Conservation (phyloP, 805 yeast genomes). For the Monosporozyma solicola region DNA sequence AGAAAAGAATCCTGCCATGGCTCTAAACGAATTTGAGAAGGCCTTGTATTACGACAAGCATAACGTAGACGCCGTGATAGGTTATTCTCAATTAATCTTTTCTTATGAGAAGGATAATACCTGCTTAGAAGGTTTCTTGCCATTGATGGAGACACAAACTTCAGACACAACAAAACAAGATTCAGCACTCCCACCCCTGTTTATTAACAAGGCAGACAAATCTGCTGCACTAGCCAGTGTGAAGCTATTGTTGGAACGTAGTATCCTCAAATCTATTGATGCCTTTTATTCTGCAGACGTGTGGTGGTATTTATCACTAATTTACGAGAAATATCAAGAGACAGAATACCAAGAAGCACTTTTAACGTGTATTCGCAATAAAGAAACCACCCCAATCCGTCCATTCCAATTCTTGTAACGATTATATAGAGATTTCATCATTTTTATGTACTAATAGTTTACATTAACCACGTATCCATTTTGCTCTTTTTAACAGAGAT, state of each 20-base stretch:
- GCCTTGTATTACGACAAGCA: conserved; percentile 44
- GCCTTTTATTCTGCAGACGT: conserved; percentile 47
- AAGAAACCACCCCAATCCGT: conserved; percentile 51
- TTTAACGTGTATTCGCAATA: conserved; percentile 58
- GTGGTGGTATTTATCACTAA: conserved; percentile 58
- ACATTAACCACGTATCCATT: neutral
- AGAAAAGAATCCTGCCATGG: conserved; percentile 33
- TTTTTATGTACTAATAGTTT: neutral
- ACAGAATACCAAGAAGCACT: conserved; percentile 41
- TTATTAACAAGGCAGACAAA: conserved; percentile 47
- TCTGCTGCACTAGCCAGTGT: conserved; percentile 54
- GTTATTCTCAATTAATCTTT: conserved; percentile 43
- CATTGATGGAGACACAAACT: neutral
- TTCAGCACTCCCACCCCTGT: conserved; percentile 19
- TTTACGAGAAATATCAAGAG: conserved; percentile 54
- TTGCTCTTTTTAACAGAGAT: neutral
- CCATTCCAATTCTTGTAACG: conserved; percentile 20
- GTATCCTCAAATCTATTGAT: conserved; percentile 30
- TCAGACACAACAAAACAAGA: neutral
- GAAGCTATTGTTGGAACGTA: conserved; percentile 32
- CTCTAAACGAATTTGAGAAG: conserved; percentile 57
- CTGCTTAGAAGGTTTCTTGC: neutral
- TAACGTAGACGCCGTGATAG: conserved; percentile 46
- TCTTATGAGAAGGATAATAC: conserved; percentile 27
- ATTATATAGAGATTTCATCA: neutral